Evolutionary conservation across 192 early-diverging fungal species (phyloP).

Genomic region (Coemansia sp.): DNA sequence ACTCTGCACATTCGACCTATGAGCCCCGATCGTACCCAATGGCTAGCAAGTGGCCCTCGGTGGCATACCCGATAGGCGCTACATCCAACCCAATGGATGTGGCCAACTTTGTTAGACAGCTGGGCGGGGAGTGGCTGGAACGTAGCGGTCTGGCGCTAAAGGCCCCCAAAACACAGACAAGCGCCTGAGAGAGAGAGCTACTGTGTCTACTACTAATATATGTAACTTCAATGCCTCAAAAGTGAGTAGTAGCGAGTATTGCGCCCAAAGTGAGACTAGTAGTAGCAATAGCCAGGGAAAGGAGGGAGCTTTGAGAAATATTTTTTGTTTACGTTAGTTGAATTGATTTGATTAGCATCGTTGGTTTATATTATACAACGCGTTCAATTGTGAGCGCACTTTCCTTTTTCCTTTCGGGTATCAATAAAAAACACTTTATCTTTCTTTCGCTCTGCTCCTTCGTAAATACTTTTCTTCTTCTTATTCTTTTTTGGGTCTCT

Average conservation of each 20-base stretch:
- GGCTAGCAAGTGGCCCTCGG: constrained; percentile 34
- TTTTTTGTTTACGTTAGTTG: not conserved
- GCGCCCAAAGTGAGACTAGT: not conserved
- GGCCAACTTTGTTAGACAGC: constrained; percentile 49
- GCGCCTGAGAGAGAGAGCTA: not conserved
- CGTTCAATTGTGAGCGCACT: not conserved
- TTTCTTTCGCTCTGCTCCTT: not conserved
- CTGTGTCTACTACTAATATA: not conserved
- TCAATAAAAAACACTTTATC: not conserved
- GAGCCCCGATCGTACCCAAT: constrained; percentile 41
- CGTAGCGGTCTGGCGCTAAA: constrained; percentile 27
- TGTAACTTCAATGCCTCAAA: not conserved
- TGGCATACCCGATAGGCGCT: constrained; percentile 43
- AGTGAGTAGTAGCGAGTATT: not conserved
- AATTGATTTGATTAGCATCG: not conserved
- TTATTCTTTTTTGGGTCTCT: not conserved
- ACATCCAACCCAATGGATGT: constrained; percentile 49
- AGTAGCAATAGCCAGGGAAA: not conserved
- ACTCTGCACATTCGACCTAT: constrained; percentile 3
- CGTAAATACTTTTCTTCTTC: not conserved
- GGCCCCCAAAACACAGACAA: constrained; percentile 1
- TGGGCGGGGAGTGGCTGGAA: constrained; percentile 36
- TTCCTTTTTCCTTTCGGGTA: not conserved
- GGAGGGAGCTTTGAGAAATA: not conserved
- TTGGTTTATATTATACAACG: not conserved